Base-by-base conservation (phyloP, 768 basidiomycete genomes). In the Amanita molliuscula region DNA sequence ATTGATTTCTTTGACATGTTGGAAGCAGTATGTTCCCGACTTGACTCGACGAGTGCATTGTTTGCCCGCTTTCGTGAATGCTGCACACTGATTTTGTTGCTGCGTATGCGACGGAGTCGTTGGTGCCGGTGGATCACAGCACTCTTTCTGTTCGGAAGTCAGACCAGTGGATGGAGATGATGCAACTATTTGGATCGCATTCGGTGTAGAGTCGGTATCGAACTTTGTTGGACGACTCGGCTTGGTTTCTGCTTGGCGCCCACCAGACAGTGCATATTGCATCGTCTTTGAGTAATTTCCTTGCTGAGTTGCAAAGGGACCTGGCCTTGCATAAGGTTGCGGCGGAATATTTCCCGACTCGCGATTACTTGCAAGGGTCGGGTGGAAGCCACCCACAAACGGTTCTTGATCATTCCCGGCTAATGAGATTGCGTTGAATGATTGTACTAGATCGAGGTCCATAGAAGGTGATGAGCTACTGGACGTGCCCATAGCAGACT, bases 11-110 rank as follows among this genome's bases (percentile, higher is more conserved):
- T 78, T 76, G 18, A 65, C 65, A 56, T 90, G 88, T 58, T 85
- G 79, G 60, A 70, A 69, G 55, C 85, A 88, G 61, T 80, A 88
- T 58, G 56, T 4, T 69, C 11, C 67, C 10, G 68, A 56, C 55
- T 79, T 83, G 33, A 87, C 74, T 53, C 65, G 69, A 48, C 84
- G 76, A 34, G 66, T 71, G 56, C 88, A 91, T 31, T 65, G 77
- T 55, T 74, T 76, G 8, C 78, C 82, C 11, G 75, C 67, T 59
- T 78, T 79, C n/a, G 84, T 89, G 33, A 73, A 65, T 4, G 78
- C 84, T 52, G 69, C 69, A 58, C 88, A 90, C 57, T 78, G 84
- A 11, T 68, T 66, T 46, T 61, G 58, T 7, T 51, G 54, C 38
- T 48, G 35, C 51, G 50, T 20, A 23, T 35, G 41, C 16, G 47